Conservation (phyloP, 768 basidiomycete genomes). For the Lyophyllum atratum region DNA sequence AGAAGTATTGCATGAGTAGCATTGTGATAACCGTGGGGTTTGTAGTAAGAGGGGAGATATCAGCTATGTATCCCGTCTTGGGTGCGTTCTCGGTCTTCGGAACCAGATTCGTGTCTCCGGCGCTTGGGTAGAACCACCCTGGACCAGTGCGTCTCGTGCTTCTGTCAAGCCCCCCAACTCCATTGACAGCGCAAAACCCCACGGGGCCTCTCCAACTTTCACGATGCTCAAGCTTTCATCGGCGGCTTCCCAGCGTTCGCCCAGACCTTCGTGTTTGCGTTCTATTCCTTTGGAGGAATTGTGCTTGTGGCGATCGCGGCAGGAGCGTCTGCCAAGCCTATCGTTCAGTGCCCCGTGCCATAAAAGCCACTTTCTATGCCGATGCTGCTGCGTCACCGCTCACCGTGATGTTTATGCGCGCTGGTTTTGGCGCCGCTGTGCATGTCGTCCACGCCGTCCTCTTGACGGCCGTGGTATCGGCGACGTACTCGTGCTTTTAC, state of each 20-base stretch:
- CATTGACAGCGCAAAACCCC: neutral
- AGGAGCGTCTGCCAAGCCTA: conserved; percentile 67
- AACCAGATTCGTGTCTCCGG: conserved; percentile 58
- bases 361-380: conserved; percentile 65
- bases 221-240: conserved; percentile 50
- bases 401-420: conserved; percentile 63
- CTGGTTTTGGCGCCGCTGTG: conserved; percentile 60
- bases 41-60: conserved; percentile 60
- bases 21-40: neutral
- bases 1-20: neutral
- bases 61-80: conserved; percentile 61
- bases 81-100: conserved; percentile 64
- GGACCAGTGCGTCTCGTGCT: conserved; percentile 46
- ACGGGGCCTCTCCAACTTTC: conserved; percentile 54
- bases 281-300: conserved; percentile 70
- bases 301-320: conserved; percentile 76
- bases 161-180: neutral
- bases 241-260: conserved; percentile 55
- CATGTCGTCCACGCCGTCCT: conserved; percentile 70
- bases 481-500: conserved; percentile 68
- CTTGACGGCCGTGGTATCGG: conserved; percentile 64
- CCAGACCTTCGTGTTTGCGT: conserved; percentile 66
- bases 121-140: conserved; percentile 58
- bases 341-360: conserved; percentile 62
- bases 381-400: conserved; percentile 61